Percentiles rank a stretch among this genome's conserved stretches.
Conservation (phyloP, 1,139 yeast species). For the Tardiomyces digboiensis region DNA sequence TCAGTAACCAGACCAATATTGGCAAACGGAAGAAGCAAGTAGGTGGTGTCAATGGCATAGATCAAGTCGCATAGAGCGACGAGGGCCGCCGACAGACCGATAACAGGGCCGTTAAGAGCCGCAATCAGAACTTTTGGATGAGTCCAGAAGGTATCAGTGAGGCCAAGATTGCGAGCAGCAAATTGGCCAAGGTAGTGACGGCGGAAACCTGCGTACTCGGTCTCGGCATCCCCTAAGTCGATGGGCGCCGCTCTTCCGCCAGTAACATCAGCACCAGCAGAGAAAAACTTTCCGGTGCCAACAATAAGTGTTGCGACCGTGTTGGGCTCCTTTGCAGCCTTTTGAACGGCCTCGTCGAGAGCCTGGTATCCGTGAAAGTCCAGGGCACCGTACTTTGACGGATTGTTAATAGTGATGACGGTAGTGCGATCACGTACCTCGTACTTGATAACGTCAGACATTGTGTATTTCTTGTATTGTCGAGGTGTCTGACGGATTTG, state of each 20-base stretch:
- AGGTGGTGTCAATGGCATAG: slow-evolving; percentile 58
- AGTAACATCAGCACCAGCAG: slow-evolving; percentile 62
- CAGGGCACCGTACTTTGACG: slow-evolving; percentile 58
- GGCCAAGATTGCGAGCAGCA: slow-evolving; percentile 58
- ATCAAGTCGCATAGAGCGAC: slow-evolving; percentile 70
- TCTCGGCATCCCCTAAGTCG: slow-evolving; percentile 8
- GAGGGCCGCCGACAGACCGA: slow-evolving; percentile 70
- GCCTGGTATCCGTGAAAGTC: slow-evolving; percentile 55
- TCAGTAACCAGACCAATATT: slow-evolving; percentile 80
- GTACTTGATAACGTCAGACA: slow-evolving; percentile 2
- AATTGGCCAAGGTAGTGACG: slow-evolving; percentile 52
- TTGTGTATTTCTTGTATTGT: neutral
- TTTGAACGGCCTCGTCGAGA: slow-evolving; percentile 50
- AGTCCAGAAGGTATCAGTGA: slow-evolving; percentile 59
- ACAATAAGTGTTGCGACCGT: slow-evolving; percentile 61
- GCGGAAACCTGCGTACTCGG: slow-evolving; percentile 13
- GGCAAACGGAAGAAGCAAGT: slow-evolving; percentile 66
- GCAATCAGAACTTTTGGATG: slow-evolving; percentile 67
- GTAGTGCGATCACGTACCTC: slow-evolving; percentile 48
- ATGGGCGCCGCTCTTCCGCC: slow-evolving; percentile 19
- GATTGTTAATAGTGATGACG: slow-evolving; percentile 59
- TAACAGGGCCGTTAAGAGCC: slow-evolving; percentile 82
- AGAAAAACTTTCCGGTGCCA: slow-evolving; percentile 67
- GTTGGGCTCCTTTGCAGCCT: slow-evolving; percentile 57
- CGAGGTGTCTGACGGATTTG: no score